These are phyloP conservation scores for Blastocystis sp. DNA, from an alignment of 352 stramenopile genomes.

Conservation along the genomic window DNA sequence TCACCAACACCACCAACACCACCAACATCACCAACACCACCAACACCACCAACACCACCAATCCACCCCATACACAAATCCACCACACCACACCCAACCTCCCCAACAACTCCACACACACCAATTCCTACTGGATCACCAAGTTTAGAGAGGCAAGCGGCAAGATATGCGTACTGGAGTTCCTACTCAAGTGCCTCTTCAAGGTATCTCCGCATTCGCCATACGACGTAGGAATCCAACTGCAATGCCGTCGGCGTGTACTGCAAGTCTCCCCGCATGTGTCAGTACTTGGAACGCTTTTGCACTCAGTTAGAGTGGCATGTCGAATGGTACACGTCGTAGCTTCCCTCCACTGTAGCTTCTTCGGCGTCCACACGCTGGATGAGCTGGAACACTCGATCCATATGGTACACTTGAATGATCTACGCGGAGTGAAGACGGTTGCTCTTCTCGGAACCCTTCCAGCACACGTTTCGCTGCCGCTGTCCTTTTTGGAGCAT, in stretches of 20 bases:
- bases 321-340: background rate
- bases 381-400: background rate
- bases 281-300: background rate
- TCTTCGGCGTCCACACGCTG: constrained; percentile 19
- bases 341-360: background rate
- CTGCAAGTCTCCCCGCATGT: background rate
- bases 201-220: background rate
- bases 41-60: too few species aligned
- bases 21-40: too few species aligned
- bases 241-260: background rate
- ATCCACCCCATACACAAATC: too few species aligned
- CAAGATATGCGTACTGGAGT: constrained; percentile 21
- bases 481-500: background rate
- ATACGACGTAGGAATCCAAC: background rate
- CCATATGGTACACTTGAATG: background rate
- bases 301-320: background rate
- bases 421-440: background rate
- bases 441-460: constrained; percentile 1
- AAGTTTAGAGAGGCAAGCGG: background rate
- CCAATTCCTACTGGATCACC: background rate
- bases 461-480: background rate
- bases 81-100: background rate
- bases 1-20: too few species aligned
- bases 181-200: background rate
- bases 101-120: background rate